A percentile compares a stretch with the other conserved stretches of the same genome.
phyloP scores from a whole-genome alignment of 805 yeast genomes.

The Candida corydali region DNA sequence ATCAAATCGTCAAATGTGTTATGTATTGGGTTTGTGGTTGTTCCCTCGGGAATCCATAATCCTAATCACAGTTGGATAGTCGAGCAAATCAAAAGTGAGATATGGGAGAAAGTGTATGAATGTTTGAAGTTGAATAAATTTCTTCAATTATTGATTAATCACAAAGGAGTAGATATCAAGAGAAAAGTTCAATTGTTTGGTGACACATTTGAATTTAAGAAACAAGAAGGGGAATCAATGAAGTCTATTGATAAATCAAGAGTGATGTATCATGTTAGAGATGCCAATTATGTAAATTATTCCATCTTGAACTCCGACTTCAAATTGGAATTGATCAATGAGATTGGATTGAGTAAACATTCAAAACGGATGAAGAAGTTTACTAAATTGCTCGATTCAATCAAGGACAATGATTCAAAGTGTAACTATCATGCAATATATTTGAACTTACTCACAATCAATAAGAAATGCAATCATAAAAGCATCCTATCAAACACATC shows the following conservation, averaged over 20 bases:
- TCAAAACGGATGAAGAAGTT: conserved; percentile 7
- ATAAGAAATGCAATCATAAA: conserved; percentile 3
- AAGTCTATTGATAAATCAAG: neutral
- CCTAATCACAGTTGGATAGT: conserved; percentile 28
- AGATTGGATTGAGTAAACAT: neutral
- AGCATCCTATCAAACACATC: conserved; percentile 31
- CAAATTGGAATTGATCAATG: neutral
- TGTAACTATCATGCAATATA: conserved; percentile 34
- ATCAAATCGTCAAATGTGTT: conserved; percentile 34
- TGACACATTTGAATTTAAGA: conserved; percentile 2
- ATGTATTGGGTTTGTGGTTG: conserved; percentile 40
- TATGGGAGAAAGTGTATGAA: conserved; percentile 42
- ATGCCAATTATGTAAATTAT: conserved; percentile 1
- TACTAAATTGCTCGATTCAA: conserved; percentile 1
- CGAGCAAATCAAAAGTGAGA: conserved; percentile 34
- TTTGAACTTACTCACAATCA: conserved; percentile 22
- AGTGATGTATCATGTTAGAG: neutral
- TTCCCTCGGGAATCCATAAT: conserved; percentile 32
- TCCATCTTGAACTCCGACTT: neutral
- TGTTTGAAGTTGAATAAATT: conserved; percentile 39
- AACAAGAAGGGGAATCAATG: no score
- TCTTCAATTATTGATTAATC: conserved; percentile 33
- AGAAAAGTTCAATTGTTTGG: conserved; percentile 24
- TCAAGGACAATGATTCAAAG: conserved; percentile 30
- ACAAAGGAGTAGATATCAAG: conserved; percentile 27